A percentile compares a stretch with the other conserved stretches of the same genome.
These are phyloP conservation scores for Mallotus repandus DNA, from an alignment of 441 rosid genomes.

Conservation along the genomic window DNA sequence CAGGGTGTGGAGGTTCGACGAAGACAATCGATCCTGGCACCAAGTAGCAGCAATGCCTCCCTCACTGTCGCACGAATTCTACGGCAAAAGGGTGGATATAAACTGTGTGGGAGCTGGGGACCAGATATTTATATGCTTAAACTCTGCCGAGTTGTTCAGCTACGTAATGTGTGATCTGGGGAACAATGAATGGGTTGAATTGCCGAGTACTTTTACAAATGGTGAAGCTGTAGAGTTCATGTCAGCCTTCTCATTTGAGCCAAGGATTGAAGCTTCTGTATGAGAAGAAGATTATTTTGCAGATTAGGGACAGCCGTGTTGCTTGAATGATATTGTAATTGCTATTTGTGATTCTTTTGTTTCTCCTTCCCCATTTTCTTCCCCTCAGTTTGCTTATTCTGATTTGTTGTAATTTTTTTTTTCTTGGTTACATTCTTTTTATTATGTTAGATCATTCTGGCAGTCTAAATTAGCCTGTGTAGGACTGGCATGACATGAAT, in stretches of 20 bases:
- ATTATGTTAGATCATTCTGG: constrained; percentile 14
- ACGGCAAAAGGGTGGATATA: constrained; percentile 68
- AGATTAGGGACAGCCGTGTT: too few relatives aligned
- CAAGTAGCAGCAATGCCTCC: too few relatives aligned
- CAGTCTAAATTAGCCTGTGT: constrained; percentile 1
- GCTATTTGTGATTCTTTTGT: constrained; percentile 7
- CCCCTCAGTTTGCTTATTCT: too few relatives aligned
- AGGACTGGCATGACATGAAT: constrained; percentile 10
- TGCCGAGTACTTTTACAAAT: constrained; percentile 44
- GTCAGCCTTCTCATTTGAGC: constrained; percentile 85
- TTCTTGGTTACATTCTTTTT: neutral
- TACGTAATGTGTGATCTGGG: constrained; percentile 51
- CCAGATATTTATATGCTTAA: constrained; percentile 66
- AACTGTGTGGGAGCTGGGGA: constrained; percentile 75
- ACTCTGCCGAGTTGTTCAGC: constrained; percentile 53
- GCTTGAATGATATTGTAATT: constrained; percentile 9
- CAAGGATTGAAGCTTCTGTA: constrained; percentile 71
- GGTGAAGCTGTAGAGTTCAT: constrained; percentile 65
- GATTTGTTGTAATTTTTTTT: neutral
- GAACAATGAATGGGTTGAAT: constrained; percentile 58
- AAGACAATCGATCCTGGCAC: too few relatives aligned
- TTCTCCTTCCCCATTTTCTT: too few relatives aligned
- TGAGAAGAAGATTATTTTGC: constrained; percentile 29
- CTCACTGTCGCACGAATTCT: too few relatives aligned
- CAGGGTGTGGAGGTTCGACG: too few relatives aligned